These are phyloP conservation scores for Cytospora leucostoma DNA, from an alignment of 2,329 filamentous ascomycete genomes.

Conservation along the genomic window DNA sequence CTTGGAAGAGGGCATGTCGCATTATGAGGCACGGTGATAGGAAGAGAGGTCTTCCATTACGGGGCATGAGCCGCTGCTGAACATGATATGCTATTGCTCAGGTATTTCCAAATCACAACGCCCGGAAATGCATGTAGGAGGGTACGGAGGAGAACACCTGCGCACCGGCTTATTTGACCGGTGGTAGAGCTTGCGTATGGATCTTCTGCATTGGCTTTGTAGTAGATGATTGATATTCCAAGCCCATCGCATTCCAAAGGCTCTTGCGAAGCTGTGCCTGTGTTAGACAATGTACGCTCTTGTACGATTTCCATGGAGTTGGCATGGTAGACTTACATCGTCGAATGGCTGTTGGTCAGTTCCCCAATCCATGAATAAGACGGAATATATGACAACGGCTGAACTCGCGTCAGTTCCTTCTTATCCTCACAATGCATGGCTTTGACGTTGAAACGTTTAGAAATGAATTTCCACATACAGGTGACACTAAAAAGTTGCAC, in stretches of 20 bases:
- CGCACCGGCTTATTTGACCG: not conserved
- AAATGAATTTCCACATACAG: conserved; percentile 45
- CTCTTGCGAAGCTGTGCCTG: conserved; percentile 30
- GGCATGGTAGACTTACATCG: conserved; percentile 40
- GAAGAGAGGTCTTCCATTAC: conserved; percentile 17
- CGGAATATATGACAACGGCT: conserved; percentile 58
- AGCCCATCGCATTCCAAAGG: conserved; percentile 31
- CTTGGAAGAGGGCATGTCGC: not conserved
- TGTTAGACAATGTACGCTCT: conserved; percentile 24
- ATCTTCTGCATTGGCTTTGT: conserved; percentile 9
- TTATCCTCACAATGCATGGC: not conserved
- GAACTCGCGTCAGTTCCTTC: not conserved
- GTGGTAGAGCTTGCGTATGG: not conserved
- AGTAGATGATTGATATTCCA: conserved; percentile 17
- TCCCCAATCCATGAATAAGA: conserved; percentile 64
- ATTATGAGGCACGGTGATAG: not conserved
- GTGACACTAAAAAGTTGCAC: conserved; percentile 62
- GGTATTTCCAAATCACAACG: conserved; percentile 26
- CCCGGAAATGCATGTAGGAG: conserved; percentile 19
- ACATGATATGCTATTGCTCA: conserved; percentile 17
- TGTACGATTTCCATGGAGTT: not conserved
- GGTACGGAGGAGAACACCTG: not conserved
- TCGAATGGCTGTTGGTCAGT: conserved; percentile 51
- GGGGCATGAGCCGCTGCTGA: not conserved
- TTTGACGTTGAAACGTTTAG: not conserved